These are phyloP conservation scores for Russula brevipes DNA, from an alignment of 768 basidiomycete genomes.

Conservation along the genomic window DNA sequence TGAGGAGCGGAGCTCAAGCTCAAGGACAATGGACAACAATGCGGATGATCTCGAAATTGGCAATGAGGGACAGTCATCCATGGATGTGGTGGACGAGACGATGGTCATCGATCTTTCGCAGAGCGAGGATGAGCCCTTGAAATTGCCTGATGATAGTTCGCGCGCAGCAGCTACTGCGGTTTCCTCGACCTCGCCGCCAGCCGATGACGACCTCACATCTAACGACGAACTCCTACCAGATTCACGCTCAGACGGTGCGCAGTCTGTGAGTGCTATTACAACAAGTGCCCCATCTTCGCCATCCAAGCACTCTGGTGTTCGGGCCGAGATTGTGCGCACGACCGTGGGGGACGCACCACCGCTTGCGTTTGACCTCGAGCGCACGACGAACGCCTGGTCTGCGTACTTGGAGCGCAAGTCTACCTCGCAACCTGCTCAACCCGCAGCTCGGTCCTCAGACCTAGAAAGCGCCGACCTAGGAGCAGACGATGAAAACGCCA, in stretches of 20 bases:
- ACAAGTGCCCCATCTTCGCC: slow-evolving; percentile 1
- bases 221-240: not conserved
- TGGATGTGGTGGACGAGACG: slow-evolving; percentile 23
- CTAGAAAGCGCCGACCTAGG: slow-evolving; percentile 28
- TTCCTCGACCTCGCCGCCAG: not conserved
- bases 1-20: slow-evolving; percentile 14
- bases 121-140: slow-evolving; percentile 17
- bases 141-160: slow-evolving; percentile 1
- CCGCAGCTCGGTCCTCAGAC: not conserved
- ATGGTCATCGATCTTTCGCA: slow-evolving; percentile 19
- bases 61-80: not conserved
- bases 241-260: not conserved
- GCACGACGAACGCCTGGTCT: slow-evolving; percentile 6
- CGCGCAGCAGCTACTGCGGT: not conserved
- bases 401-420: slow-evolving; percentile 1
- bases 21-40: not conserved
- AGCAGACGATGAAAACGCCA: slow-evolving; percentile 50
- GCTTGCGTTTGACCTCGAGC: slow-evolving; percentile 12
- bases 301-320: not conserved
- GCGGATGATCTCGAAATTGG: not conserved
- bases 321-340: slow-evolving; percentile 23
- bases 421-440: not conserved
- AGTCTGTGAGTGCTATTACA: not conserved
- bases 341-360: not conserved
- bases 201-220: slow-evolving; percentile 7